These are phyloP conservation scores for Zoysia japonica DNA, from an alignment of 176 grass and related monocot genomes.

Conservation along the genomic window DNA sequence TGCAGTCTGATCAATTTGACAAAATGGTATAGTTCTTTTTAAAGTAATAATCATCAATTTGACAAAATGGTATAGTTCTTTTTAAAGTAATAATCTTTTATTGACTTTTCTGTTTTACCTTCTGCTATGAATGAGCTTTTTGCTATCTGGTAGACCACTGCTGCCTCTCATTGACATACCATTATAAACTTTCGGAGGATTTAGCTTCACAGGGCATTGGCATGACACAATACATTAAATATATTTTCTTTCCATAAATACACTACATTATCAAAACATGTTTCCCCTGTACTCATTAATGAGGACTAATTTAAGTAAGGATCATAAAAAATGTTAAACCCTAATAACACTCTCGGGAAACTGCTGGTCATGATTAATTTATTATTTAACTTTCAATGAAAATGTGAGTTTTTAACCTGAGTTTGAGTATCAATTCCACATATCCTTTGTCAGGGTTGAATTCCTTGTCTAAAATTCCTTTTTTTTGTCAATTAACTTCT, in stretches of 20 bases:
- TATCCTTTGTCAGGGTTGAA: slow-evolving; percentile 2
- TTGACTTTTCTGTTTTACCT: background rate
- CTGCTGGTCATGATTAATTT: background rate
- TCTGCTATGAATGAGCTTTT: slow-evolving; percentile 21
- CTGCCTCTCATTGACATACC: background rate
- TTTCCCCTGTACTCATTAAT: background rate
- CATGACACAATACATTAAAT: background rate
- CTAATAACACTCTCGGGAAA: background rate
- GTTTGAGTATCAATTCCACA: background rate
- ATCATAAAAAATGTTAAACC: background rate
- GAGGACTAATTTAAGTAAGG: background rate
- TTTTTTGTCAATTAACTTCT: slow-evolving; percentile 37
- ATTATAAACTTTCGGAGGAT: background rate
- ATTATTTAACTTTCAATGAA: background rate
- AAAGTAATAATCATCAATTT: background rate
- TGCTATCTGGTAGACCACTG: background rate
- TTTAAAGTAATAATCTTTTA: background rate
- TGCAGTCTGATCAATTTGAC: slow-evolving; percentile 66
- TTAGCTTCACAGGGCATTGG: background rate
- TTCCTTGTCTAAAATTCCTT: slow-evolving; percentile 30
- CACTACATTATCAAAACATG: background rate
- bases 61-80: slow-evolving; percentile 17
- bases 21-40: slow-evolving; percentile 58
- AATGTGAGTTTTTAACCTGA: background rate
- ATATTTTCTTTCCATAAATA: background rate